Conservation (phyloP, 805 yeast species). For the Candida glaebosa region DNA sequence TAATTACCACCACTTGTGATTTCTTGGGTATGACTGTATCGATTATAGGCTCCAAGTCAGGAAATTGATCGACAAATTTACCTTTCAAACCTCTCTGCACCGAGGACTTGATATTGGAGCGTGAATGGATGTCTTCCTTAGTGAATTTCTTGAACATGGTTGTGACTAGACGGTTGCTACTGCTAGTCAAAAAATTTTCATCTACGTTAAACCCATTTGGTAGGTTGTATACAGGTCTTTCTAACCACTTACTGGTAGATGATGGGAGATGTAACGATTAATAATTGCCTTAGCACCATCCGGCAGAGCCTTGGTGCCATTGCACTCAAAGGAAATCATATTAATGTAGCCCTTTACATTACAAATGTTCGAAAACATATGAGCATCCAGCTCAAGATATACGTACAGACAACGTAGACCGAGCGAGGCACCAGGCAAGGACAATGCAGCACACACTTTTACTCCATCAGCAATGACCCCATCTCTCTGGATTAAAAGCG, state of each 20-base stretch:
- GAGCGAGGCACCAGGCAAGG: constrained; percentile 49
- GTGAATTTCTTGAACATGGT: constrained; percentile 62
- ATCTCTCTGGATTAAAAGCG: constrained; percentile 1
- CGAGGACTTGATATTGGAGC: constrained; percentile 89
- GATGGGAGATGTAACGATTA: constrained; percentile 35
- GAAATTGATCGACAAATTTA: constrained; percentile 70
- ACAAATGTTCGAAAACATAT: constrained; percentile 1
- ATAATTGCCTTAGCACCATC: constrained; percentile 47
- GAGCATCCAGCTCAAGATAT: constrained; percentile 47
- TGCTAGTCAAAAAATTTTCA: constrained; percentile 1
- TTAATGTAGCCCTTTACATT: constrained; percentile 40
- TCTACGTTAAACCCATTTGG: not conserved
- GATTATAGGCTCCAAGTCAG: constrained; percentile 67
- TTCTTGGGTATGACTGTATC: constrained; percentile 88
- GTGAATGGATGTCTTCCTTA: constrained; percentile 83
- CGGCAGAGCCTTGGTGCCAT: constrained; percentile 34
- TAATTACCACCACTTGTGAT: constrained; percentile 71
- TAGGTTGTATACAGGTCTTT: no score
- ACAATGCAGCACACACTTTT: constrained; percentile 4
- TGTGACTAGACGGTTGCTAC: not conserved
- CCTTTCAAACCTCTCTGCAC: constrained; percentile 86
- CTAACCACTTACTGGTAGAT: no score
- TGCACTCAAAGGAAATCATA: constrained; percentile 46
- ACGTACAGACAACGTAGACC: constrained; percentile 24
- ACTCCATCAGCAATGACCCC: constrained; percentile 4